Evolutionary conservation across 495 filamentous ascomycete genomes (phyloP), one percentile per base, ranked within the genome.

Genomic region (Rusavskia elegans): DNA sequence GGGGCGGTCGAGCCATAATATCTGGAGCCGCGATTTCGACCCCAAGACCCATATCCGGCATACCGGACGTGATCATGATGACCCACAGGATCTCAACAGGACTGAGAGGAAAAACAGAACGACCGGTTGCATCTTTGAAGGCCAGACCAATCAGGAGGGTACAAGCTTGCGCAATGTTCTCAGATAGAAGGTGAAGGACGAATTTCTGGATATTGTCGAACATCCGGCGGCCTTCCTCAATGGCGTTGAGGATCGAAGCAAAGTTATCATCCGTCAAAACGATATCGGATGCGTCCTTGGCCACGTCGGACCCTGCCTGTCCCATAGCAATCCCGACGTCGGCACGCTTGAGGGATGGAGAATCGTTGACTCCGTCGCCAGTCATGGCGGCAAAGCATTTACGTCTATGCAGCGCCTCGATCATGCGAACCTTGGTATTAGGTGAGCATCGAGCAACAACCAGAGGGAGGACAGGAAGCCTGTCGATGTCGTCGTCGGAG

Each of bases 281-380:
- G 63, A 94, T 80, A 55, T 87, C 83, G 0, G 85, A 82, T 3
- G 87, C 87, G 59, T 89, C 85, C 61, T 87, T 89, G n/a, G 87
- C 83, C 20, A 90, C 86, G 63, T 94, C 87, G 29, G 79, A 83
- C 1, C 87, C 86, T 16, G 75, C 71, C 49, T 80, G 71, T 32
- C 83, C 84, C 83, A 92, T 88, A 7, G 86, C 85, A 61, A 94
- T 89, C 57, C 87, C 87, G 36, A 92, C 78, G 64, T 94, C 86
- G 17, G 87, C 84, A 29, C 79, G 75, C 62, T 86, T 87, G 21
- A 94, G 68, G 1, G 84, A 85, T 1, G 87, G 85, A 4, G 84
- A 81, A 64, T 92, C 87, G 61, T 94, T 94, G 51, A 92, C 86
- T 53, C 87, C 87, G 53, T 92, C 87, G 61, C 87, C 87, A n/a